Percentiles rank a stretch among this genome's conserved stretches.
These are phyloP conservation scores for Malassezia pachydermatis DNA, from an alignment of 1,284 basidiomycete genomes.

Conservation along the genomic window DNA sequence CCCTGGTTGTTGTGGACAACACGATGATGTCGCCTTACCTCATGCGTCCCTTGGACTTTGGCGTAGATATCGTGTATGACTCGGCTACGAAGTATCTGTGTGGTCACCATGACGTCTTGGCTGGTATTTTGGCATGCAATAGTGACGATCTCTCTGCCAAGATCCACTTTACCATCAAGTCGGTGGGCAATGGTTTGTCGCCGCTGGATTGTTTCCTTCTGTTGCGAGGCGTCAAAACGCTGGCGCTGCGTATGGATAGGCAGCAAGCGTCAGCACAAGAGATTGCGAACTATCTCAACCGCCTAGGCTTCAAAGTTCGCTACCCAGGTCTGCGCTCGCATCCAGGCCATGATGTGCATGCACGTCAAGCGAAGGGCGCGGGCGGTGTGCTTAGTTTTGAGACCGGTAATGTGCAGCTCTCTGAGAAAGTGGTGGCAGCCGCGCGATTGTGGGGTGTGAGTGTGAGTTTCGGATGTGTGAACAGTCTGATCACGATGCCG, in stretches of 20 bases:
- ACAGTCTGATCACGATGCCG: constrained; percentile 97
- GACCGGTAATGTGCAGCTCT: constrained; percentile 79
- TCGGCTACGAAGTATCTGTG: constrained; percentile 95
- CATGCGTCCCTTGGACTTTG: constrained; percentile 86
- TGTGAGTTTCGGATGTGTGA: constrained; percentile 95
- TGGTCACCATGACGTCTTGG: constrained; percentile 99
- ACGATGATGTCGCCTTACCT: constrained; percentile 99
- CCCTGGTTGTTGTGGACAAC: constrained; percentile 59
- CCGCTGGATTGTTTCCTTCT: constrained; percentile 76
- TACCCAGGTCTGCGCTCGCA: constrained; percentile 83
- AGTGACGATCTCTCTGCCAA: constrained; percentile 81
- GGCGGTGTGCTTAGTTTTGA: constrained; percentile 92
- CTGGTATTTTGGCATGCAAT: constrained; percentile 63
- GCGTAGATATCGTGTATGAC: constrained; percentile 94
- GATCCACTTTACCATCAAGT: constrained; percentile 81
- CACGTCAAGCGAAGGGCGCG: constrained; percentile 64
- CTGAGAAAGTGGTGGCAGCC: constrained; percentile 82
- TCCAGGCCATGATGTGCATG: constrained; percentile 75
- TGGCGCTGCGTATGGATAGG: constrained; percentile 90
- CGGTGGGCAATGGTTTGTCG: constrained; percentile 90
- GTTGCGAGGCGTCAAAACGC: constrained; percentile 88
- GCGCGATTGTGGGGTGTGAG: constrained; percentile 93
- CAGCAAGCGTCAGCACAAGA: constrained; percentile 74
- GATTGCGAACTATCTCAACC: constrained; percentile 76
- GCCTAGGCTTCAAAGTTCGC: constrained; percentile 80